phyloP scores from a whole-genome alignment of 2,329 filamentous ascomycete species.

The Hypoxylon sp. region DNA sequence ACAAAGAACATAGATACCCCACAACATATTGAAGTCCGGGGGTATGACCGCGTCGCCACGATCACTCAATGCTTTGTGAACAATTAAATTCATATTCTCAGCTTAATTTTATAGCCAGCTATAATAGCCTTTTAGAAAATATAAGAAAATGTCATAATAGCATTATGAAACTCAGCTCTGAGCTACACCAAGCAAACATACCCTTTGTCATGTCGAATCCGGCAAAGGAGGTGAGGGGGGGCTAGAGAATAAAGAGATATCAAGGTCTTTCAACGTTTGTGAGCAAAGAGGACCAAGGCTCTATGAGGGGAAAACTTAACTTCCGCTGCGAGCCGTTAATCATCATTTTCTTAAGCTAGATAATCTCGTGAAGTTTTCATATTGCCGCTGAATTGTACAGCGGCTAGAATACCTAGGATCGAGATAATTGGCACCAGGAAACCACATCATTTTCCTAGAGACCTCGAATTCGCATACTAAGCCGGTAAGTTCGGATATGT shows the following conservation, averaged over 20 bases:
- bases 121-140: background rate
- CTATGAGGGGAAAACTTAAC: background rate
- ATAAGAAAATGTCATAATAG: background rate
- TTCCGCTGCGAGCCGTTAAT: background rate
- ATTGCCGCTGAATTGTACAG: background rate
- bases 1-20: background rate
- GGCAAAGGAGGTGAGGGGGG: slow-evolving; percentile 4
- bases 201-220: slow-evolving; percentile 30
- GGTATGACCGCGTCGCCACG: background rate
- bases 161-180: background rate
- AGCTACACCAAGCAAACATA: background rate
- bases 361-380: background rate
- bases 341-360: background rate
- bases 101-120: background rate
- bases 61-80: background rate
- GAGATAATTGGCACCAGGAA: background rate
- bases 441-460: background rate
- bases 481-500: background rate
- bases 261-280: background rate
- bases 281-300: slow-evolving; percentile 5
- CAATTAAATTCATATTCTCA: background rate
- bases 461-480: background rate
- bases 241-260: slow-evolving; percentile 20
- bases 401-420: background rate
- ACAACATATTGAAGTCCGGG: background rate